Base-by-base conservation (phyloP, 768 basidiomycete genomes). In the Cubamyces lactineus region DNA sequence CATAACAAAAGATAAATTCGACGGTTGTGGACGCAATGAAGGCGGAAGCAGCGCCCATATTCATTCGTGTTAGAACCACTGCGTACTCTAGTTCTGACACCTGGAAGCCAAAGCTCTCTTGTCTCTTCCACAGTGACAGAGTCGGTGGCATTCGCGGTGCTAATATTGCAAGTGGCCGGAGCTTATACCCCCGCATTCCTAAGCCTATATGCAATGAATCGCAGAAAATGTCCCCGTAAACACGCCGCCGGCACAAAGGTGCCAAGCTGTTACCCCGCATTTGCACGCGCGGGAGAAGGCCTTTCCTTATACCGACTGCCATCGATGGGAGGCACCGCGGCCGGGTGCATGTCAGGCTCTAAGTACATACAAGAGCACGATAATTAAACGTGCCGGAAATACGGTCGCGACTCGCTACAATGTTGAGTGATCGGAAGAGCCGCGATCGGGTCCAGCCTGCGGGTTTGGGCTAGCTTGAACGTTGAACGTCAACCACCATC, bases 401-500 rank as follows among this genome's bases (percentile, higher is more conserved):
- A 48, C 21, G 56, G n/a, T 23, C 42, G 19, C 15, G 16, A 38
- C 34, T 23, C 42, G 19, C 15, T 23, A 38, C 34, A 12, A 7
- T 53, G 19, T 38, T 46, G 57, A 42, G 51, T 47, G 56, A 49
- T 49, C 53, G 50, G 56, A 34, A 21, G 12, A 34, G 34, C 11
- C 21, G 16, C 56, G 56, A 57, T 57, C 56, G 47, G 40, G 21
- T 46, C 34, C 38, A 49, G 34, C n/a, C 21, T 24, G 40, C 53
- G 40, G 53, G 23, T 28, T 15, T 26, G 53, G 7, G 7, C 45
- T 39, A 24, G 40, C 57, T 59, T 50, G 49, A 28, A 51, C 49
- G 39, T 59, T 50, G 49, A 28, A 51, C 49, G 39, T 48, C 46
- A 39, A 51, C 57, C 41, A 51, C 57, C 57, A 59, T 30, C 48